Conservation (phyloP, 2,329 filamentous ascomycete species). For the Capronia epimyces region DNA sequence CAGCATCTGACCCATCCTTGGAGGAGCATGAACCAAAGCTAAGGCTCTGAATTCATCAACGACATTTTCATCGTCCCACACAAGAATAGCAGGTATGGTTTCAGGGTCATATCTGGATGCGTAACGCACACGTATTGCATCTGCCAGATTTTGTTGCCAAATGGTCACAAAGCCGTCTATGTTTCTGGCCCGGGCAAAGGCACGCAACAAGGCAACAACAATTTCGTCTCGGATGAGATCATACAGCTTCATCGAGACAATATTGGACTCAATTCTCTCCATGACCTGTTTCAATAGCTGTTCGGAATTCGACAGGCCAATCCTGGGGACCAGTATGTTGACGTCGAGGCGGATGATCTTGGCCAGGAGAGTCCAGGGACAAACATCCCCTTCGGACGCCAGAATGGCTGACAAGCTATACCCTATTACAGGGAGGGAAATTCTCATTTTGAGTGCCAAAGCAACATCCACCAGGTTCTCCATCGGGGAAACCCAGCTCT, state of each 20-base stretch:
- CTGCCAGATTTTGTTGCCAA: constrained; percentile 39
- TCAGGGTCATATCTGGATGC: constrained; percentile 25
- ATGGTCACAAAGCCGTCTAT: constrained; percentile 37
- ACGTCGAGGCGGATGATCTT: constrained; percentile 39
- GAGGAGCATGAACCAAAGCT: constrained; percentile 11
- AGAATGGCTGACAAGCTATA: constrained; percentile 41
- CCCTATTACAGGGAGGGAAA: constrained; percentile 39
- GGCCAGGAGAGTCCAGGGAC: constrained; percentile 39
- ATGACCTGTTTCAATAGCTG: constrained; percentile 37
- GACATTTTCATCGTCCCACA: constrained; percentile 45
- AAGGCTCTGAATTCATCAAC: constrained; percentile 33
- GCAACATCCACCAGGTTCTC: constrained; percentile 38
- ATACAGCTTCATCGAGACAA: constrained; percentile 25
- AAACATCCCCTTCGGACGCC: constrained; percentile 30
- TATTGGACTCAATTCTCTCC: constrained; percentile 27
- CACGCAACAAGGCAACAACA: constrained; percentile 38
- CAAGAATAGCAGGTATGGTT: constrained; percentile 30
- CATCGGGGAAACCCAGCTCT: constrained; percentile 34
- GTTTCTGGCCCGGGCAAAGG: constrained; percentile 40
- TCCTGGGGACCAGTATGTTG: constrained; percentile 43
- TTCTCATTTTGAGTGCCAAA: constrained; percentile 36
- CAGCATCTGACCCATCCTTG: constrained; percentile 13
- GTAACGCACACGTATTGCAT: constrained; percentile 32
- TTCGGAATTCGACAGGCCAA: constrained; percentile 36
- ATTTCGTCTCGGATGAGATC: constrained; percentile 36